phyloP scores from a whole-genome alignment of 805 yeast genomes.

The Cyberlindnera galapagoensis region DNA sequence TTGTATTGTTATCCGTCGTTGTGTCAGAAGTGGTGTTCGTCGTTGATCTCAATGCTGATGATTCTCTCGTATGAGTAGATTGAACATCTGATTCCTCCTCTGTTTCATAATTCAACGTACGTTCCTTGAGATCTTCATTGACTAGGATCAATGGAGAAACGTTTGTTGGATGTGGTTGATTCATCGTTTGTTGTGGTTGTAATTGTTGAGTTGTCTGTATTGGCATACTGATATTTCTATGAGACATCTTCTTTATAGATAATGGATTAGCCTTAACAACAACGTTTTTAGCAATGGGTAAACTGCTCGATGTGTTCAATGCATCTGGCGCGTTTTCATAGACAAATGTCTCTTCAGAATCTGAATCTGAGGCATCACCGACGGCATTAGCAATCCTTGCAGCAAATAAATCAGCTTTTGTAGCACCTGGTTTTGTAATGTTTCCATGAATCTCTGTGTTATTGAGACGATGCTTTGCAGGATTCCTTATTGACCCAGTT shows the following conservation, averaged over 20 bases:
- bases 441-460: constrained; percentile 16
- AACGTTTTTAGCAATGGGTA: constrained; percentile 17
- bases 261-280: constrained; percentile 14
- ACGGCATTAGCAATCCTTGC: constrained; percentile 93
- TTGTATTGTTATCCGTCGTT: constrained; percentile 1
- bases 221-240: constrained; percentile 24
- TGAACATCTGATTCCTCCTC: constrained; percentile 16
- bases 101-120: constrained; percentile 6
- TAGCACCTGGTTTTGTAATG: constrained; percentile 31
- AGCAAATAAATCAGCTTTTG: constrained; percentile 90
- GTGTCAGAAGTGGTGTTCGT: constrained; percentile 14
- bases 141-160: constrained; percentile 5
- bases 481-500: constrained; percentile 22
- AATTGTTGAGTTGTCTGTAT: constrained; percentile 10
- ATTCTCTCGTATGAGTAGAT: constrained; percentile 8
- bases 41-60: constrained; percentile 10
- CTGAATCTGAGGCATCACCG: constrained; percentile 80
- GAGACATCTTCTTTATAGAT: constrained; percentile 19
- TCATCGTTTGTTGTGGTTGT: constrained; percentile 1
- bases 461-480: constrained; percentile 13
- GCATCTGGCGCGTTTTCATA: constrained; percentile 49
- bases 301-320: constrained; percentile 14
- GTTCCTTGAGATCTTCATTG: constrained; percentile 10
- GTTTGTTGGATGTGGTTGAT: no score
- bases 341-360: constrained; percentile 94